phyloP scores from a whole-genome alignment of 805 yeast species.

The Metschnikowia bowlesiae region DNA sequence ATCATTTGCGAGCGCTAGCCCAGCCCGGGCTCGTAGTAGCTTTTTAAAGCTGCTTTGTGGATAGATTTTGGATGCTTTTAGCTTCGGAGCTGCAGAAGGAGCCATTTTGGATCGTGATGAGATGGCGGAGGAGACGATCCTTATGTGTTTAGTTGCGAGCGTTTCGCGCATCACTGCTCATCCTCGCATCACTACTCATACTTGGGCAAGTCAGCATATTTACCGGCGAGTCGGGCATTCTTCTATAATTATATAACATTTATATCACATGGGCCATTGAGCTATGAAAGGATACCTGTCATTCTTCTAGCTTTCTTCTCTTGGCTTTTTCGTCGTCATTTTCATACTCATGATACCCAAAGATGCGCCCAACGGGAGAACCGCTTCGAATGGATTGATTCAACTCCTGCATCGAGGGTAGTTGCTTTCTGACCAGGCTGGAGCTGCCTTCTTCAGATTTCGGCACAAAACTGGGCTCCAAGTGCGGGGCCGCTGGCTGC shows the following conservation, averaged over 20 bases:
- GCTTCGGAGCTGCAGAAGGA: not conserved
- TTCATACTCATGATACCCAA: conserved; percentile 1
- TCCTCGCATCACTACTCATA: not conserved
- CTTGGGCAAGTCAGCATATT: not conserved
- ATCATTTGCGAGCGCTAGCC: conserved; percentile 24
- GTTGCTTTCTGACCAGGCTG: conserved; percentile 15
- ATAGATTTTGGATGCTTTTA: conserved; percentile 2
- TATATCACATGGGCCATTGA: not conserved
- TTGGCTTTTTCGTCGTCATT: conserved; percentile 10
- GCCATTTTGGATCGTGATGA: not conserved
- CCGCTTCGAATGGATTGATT: conserved; percentile 26
- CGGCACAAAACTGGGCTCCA: not conserved
- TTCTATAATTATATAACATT: conserved; percentile 1
- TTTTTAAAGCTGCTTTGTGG: conserved; percentile 12
- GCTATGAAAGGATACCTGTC: not conserved
- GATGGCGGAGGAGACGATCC: not conserved
- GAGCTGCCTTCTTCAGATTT: not conserved
- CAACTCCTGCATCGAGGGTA: conserved; percentile 37
- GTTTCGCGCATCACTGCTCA: not conserved
- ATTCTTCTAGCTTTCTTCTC: conserved; percentile 13
- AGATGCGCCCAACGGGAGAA: conserved; percentile 2
- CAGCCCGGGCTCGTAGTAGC: conserved; percentile 8
- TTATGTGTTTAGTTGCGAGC: not conserved
- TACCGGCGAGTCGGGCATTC: not conserved
- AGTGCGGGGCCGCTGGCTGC: conserved; percentile 1